These are phyloP conservation scores for Tillandsia fasciculata DNA, from an alignment of 176 grass and related monocot species.

Conservation along the genomic window DNA sequence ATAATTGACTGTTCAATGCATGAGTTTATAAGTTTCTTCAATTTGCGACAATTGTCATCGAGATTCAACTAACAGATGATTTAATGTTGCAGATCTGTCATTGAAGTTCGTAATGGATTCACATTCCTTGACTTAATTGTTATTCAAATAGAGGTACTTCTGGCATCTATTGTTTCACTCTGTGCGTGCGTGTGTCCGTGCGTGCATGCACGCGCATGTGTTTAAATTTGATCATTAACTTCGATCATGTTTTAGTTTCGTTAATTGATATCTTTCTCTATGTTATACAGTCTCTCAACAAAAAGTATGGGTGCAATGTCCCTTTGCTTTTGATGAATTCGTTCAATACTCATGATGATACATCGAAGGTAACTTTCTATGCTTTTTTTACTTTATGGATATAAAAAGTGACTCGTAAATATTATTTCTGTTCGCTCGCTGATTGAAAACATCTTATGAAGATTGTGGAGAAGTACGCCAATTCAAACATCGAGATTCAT, in stretches of 20 bases:
- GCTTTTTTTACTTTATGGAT: background rate
- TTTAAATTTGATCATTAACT: slow-evolving; percentile 3
- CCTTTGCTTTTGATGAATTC: slow-evolving; percentile 98
- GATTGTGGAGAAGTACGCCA: slow-evolving; percentile 95
- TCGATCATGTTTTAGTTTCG: background rate
- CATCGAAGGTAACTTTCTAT: slow-evolving; percentile 45
- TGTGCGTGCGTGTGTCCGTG: background rate
- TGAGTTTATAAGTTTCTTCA: background rate
- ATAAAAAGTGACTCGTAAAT: background rate
- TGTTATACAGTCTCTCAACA: slow-evolving; percentile 59
- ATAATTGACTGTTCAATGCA: background rate
- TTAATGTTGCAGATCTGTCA: slow-evolving; percentile 49
- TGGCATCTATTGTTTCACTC: background rate
- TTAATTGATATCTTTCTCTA: background rate
- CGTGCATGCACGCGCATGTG: background rate
- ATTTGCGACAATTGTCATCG: background rate
- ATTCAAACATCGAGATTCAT: slow-evolving; percentile 92
- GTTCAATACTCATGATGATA: slow-evolving; percentile 95
- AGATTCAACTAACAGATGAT: background rate
- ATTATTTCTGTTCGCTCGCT: background rate
- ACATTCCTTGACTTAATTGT: slow-evolving; percentile 96
- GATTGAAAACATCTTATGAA: slow-evolving; percentile 24
- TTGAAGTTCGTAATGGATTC: slow-evolving; percentile 86
- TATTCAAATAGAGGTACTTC: slow-evolving; percentile 72
- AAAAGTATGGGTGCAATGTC: slow-evolving; percentile 89